These are phyloP conservation scores for Mortierella sp. DNA, from an alignment of 371 early-diverging fungal genomes.

Conservation along the genomic window DNA sequence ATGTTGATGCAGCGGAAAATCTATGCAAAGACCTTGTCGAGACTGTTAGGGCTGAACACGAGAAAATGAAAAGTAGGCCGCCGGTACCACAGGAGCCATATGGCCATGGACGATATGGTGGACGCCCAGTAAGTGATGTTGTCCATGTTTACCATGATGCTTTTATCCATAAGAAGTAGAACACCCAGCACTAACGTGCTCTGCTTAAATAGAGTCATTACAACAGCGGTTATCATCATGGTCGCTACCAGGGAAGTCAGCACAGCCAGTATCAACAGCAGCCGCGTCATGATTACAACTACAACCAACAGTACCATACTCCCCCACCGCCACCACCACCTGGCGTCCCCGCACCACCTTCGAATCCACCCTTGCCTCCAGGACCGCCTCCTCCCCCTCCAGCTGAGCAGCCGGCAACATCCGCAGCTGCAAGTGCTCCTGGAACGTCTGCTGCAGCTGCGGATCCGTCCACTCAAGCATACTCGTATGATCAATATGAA, in stretches of 20 bases:
- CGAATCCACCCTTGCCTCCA: constrained; percentile 22
- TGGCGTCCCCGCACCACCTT: constrained; percentile 16
- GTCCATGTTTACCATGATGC: no score
- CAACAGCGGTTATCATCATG: constrained; percentile 28
- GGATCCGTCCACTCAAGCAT: constrained; percentile 32
- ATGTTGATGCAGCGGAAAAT: constrained; percentile 73
- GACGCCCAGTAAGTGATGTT: constrained; percentile 32
- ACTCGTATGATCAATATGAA: constrained; percentile 58
- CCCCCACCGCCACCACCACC: constrained; percentile 49
- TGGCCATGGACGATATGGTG: constrained; percentile 52
- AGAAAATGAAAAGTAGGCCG: constrained; percentile 62
- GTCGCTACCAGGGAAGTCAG: constrained; percentile 15
- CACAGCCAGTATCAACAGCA: constrained; percentile 29
- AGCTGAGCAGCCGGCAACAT: constrained; percentile 7
- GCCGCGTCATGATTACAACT: constrained; percentile 18
- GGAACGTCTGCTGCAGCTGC: constrained; percentile 20
- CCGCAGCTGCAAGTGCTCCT: constrained; percentile 7
- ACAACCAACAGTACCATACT: constrained; percentile 23
- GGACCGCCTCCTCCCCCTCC: constrained; percentile 20
- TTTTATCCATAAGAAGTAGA: no score
- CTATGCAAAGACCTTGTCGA: constrained; percentile 81
- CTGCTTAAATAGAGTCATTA: constrained; percentile 11
- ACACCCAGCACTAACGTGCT: no score
- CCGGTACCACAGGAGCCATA: constrained; percentile 51
- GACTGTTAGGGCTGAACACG: constrained; percentile 81